Evolutionary conservation across 306 rosid species (phyloP), one percentile per base, ranked within the genome.

Genomic region (Nissolia schottii): DNA sequence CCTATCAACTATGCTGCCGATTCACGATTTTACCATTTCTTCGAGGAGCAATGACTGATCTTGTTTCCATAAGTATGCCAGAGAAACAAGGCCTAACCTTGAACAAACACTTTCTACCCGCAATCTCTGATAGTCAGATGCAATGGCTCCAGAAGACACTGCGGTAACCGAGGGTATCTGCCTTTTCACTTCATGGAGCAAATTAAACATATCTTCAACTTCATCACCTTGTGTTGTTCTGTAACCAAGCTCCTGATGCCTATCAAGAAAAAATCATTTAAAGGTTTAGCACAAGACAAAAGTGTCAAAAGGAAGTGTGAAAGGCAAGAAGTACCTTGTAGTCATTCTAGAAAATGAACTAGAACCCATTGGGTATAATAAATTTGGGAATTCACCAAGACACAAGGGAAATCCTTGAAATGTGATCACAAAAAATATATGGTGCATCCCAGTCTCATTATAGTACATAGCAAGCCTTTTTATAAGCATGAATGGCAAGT

Each of bases 101-200:
- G 98, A 85, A 87, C 98, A 94, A 31, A 94, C 88, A 91, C 94
- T 85, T 87, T 94, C 98, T 60, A 94, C 98, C 58, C 98, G 90
- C 79, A 94, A 82, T 80, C 98, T 86, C 81, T 94, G 97, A 81
- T 94, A 94, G 76, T 94, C 96, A 45, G 98, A 94, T 77, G 97
- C 98, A 86, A 94, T 91, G 80, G 98, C 98, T 72, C 98, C 98
- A 49, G 98, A 94, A 23, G 87, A 89, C 57, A 94, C 97, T 31
- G 97, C 98, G 10, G 79, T 78, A 53, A 91, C 86, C 31, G 88
- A 81, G 32, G 98, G 96, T 73, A 91, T 86, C 88, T 87, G 85
- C 83, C 85, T 85, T 83, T 89, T 91, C 74, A 94, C 97, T 80
- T 94, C 97, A 73, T 69, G 85, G 77, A 94, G 80, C 83, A 94